Conservation (phyloP, 1,284 basidiomycete genomes). For the Cutaneotrichosporon sp. region DNA sequence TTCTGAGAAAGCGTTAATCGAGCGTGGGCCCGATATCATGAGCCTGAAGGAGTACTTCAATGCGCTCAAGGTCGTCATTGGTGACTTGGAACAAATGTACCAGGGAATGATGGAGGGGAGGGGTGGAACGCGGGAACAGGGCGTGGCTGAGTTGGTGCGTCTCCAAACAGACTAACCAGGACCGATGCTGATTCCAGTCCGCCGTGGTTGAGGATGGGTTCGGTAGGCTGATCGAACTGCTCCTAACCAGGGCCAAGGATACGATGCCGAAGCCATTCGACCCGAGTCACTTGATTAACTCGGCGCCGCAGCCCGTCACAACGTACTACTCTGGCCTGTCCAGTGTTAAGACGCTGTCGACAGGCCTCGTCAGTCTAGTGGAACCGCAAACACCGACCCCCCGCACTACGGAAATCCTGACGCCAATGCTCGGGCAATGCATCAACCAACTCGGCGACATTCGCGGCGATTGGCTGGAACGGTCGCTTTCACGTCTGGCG, state of each 20-base stretch:
- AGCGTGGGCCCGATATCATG: constrained; percentile 40
- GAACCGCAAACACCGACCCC: constrained; percentile 23
- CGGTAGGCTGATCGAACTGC: constrained; percentile 30
- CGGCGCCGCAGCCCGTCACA: constrained; percentile 33
- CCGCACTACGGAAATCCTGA: constrained; percentile 26
- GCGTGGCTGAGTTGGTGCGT: constrained; percentile 42
- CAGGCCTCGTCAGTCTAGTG: constrained; percentile 19
- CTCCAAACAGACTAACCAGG: too few species aligned
- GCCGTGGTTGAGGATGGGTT: constrained; percentile 41
- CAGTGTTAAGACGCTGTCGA: constrained; percentile 26
- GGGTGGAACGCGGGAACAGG: constrained; percentile 40
- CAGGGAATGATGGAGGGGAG: constrained; percentile 39
- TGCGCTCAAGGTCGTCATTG: constrained; percentile 39
- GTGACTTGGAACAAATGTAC: constrained; percentile 45
- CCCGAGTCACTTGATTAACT: constrained; percentile 4
- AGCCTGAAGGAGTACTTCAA: constrained; percentile 37
- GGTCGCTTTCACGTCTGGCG: constrained; percentile 23
- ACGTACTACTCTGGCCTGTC: constrained; percentile 31
- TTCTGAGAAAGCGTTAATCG: constrained; percentile 35
- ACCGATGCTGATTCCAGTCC: constrained; percentile 5
- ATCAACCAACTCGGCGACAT: constrained; percentile 24
- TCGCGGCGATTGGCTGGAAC: constrained; percentile 35
- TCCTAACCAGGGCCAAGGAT: constrained; percentile 30
- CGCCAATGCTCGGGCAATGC: constrained; percentile 28
- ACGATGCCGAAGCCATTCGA: constrained; percentile 13